Evolutionary conservation across 1,139 yeast species (phyloP).

Genomic region (Fermentozyma sake): DNA sequence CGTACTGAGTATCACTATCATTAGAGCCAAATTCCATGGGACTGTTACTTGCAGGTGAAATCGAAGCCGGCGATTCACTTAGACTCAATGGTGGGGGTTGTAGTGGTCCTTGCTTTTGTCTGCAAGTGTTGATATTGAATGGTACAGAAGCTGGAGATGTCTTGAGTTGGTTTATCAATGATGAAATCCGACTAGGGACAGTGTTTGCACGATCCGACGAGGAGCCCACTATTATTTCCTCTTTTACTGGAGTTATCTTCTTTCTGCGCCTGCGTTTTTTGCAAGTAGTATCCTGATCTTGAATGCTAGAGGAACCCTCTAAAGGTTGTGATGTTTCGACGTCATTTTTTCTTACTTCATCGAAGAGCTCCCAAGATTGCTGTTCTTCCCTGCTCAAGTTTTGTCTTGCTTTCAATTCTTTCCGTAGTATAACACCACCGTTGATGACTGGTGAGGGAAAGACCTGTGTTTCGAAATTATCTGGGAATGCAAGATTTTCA

Average conservation of each 20-base stretch:
- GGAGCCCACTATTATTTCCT: slow-evolving; percentile 1
- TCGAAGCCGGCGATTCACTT: slow-evolving; percentile 6
- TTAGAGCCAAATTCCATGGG: slow-evolving; percentile 8
- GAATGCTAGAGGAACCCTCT: not conserved
- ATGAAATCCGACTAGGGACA: slow-evolving; percentile 8
- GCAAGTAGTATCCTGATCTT: slow-evolving; percentile 2
- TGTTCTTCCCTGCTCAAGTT: slow-evolving; percentile 33
- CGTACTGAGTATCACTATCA: slow-evolving; percentile 13
- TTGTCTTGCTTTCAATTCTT: slow-evolving; percentile 29
- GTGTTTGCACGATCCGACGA: slow-evolving; percentile 4
- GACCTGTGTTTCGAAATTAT: too few species aligned
- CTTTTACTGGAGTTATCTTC: slow-evolving; percentile 15
- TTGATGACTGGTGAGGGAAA: slow-evolving; percentile 22
- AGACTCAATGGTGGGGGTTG: slow-evolving; percentile 3
- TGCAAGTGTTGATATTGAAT: not conserved
- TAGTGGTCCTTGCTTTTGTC: slow-evolving; percentile 2
- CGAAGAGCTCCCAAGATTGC: slow-evolving; percentile 39
- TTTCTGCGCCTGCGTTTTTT: slow-evolving; percentile 21
- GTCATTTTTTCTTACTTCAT: slow-evolving; percentile 20
- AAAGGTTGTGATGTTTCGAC: slow-evolving; percentile 1
- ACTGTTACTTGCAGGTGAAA: slow-evolving; percentile 9
- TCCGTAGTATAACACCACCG: slow-evolving; percentile 39
- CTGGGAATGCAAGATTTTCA: too few species aligned
- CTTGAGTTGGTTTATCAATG: slow-evolving; percentile 25
- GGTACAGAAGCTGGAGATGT: slow-evolving; percentile 6